These are phyloP conservation scores for Xylaria scruposa DNA, from an alignment of 495 filamentous ascomycete species.

Conservation along the genomic window DNA sequence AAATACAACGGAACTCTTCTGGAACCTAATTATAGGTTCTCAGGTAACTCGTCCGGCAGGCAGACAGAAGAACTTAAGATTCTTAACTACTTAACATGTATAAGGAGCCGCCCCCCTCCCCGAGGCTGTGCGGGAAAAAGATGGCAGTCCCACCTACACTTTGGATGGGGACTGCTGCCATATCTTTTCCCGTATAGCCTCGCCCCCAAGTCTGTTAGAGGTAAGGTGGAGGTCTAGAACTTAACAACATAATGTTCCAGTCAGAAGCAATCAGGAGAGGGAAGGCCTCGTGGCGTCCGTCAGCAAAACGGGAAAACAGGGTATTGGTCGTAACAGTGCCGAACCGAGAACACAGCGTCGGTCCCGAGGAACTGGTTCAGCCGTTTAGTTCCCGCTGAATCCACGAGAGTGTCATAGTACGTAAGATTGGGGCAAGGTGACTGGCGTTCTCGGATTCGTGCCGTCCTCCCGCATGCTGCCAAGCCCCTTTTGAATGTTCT, in stretches of 20 bases:
- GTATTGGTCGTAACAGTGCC: conserved; percentile 2
- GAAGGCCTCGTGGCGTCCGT: conserved; percentile 11
- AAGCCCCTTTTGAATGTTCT: not conserved
- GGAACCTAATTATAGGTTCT: not conserved
- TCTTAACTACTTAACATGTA: not conserved
- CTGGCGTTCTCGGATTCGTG: not conserved
- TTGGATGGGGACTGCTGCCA: no score
- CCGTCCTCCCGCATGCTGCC: not conserved
- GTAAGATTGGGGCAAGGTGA: not conserved
- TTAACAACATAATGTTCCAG: not conserved
- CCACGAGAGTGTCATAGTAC: not conserved
- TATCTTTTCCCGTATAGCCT: no score
- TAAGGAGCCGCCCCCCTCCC: no score
- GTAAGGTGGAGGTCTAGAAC: not conserved
- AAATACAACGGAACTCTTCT: not conserved
- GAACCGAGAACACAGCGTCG: conserved; percentile 15
- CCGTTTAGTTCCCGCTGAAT: conserved; percentile 15
- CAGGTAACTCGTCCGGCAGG: not conserved
- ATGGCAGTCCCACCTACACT: no score
- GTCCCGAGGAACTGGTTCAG: conserved; percentile 19
- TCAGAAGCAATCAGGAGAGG: not conserved
- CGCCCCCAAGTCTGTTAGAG: not conserved
- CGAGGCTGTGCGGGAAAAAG: no score
- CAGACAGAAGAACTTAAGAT: not conserved
- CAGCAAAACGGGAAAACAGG: not conserved